These are phyloP conservation scores for Colletotrichum limetticola DNA, from an alignment of 2,329 filamentous ascomycete species.

Conservation along the genomic window DNA sequence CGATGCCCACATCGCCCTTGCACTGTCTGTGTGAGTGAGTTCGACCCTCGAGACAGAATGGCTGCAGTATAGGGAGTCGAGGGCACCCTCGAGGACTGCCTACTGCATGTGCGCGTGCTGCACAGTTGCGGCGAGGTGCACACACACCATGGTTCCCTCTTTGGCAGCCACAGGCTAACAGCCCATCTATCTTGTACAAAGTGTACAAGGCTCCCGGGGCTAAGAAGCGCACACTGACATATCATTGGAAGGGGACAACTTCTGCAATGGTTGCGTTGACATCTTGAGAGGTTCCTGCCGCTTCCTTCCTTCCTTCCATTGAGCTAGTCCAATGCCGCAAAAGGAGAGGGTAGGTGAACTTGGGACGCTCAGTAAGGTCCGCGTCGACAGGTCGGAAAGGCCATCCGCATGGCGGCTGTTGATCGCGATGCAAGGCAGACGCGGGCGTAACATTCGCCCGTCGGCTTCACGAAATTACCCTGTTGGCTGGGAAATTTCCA, in stretches of 20 bases:
- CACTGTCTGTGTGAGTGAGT: not conserved
- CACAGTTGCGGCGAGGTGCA: not conserved
- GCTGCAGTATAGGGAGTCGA: not conserved
- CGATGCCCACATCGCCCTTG: not conserved
- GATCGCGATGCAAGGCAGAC: conserved; percentile 25
- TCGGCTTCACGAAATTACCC: conserved; percentile 24
- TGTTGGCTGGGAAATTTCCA: conserved; percentile 24
- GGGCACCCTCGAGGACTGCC: not conserved
- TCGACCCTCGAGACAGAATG: not conserved
- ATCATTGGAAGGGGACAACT: not conserved
- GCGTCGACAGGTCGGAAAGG: conserved; percentile 23
- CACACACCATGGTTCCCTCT: not conserved
- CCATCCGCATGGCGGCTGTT: conserved; percentile 26
- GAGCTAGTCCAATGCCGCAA: not conserved
- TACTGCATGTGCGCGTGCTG: not conserved
- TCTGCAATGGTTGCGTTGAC: conserved; percentile 3
- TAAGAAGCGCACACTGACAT: not conserved
- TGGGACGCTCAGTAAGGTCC: not conserved
- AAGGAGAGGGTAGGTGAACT: not conserved
- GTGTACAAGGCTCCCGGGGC: not conserved
- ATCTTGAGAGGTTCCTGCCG: not conserved
- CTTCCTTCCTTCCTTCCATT: not conserved
- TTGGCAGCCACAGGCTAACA: not conserved
- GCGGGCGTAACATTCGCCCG: conserved; percentile 6
- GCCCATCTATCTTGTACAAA: not conserved